These are phyloP conservation scores for Lathyrus oleraceus DNA, from an alignment of 306 rosid genomes.

Conservation along the genomic window DNA sequence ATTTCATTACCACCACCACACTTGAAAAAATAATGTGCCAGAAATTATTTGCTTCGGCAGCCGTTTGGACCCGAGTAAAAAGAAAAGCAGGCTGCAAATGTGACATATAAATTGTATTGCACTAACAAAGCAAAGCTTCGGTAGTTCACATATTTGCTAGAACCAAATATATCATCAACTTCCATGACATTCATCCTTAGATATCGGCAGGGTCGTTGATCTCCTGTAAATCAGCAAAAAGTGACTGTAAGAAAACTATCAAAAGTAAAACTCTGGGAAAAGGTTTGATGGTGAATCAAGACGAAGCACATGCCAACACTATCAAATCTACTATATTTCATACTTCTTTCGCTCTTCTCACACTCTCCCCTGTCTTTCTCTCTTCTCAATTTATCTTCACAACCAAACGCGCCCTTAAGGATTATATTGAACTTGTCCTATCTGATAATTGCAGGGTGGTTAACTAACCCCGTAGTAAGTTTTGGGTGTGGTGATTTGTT, in stretches of 20 bases:
- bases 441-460: not conserved
- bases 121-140: conserved; percentile 7
- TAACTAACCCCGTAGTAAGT: not conserved
- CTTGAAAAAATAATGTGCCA: conserved; percentile 11
- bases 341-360: no score
- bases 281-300: conserved; percentile 14
- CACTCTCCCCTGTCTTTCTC: no score
- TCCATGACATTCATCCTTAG: conserved; percentile 27
- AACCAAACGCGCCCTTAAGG: no score
- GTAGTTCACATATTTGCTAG: conserved; percentile 12
- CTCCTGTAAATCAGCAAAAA: conserved; percentile 49
- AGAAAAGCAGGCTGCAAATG: conserved; percentile 32
- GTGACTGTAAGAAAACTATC: not conserved
- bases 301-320: not conserved
- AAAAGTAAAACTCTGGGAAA: not conserved
- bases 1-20: conserved; percentile 21
- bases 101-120: conserved; percentile 20
- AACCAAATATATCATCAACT: conserved; percentile 20
- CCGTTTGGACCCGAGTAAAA: conserved; percentile 23
- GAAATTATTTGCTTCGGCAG: conserved; percentile 35
- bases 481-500: not conserved
- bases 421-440: not conserved
- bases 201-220: conserved; percentile 51
- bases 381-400: no score
- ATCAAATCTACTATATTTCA: no score